Percentiles rank a stretch among this genome's conserved stretches.
phyloP scores from a whole-genome alignment of 768 basidiomycete species.

The Termitomyces eurrhizus region DNA sequence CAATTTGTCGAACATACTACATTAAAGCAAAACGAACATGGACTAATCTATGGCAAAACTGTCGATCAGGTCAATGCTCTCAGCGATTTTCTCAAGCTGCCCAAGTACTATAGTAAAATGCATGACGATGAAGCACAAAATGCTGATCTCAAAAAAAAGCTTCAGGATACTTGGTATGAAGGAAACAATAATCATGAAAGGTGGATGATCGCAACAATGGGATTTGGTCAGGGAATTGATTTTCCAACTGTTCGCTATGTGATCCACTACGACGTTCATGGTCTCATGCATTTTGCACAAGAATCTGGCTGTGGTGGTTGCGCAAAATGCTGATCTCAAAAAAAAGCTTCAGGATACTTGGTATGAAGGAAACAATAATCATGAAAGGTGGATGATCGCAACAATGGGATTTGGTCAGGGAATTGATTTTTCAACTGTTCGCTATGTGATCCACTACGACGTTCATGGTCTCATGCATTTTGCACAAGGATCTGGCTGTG shows the following conservation, averaged over 20 bases:
- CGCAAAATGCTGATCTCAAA: not conserved
- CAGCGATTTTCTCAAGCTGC: not conserved
- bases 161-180: not conserved
- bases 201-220: not conserved
- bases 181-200: not conserved
- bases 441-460: not conserved
- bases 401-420: not conserved
- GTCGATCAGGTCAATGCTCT: not conserved
- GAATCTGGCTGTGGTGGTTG: not conserved
- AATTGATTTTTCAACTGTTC: not conserved
- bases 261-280: not conserved
- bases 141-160: not conserved
- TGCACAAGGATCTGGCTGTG: not conserved
- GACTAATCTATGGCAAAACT: not conserved
- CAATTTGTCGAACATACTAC: not conserved
- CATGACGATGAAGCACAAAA: not conserved
- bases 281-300: not conserved
- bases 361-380: not conserved
- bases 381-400: not conserved
- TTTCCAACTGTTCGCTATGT: not conserved
- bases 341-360: not conserved
- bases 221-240: not conserved
- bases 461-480: not conserved
- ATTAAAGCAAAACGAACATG: not conserved
- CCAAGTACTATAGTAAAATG: not conserved